phyloP scores from a whole-genome alignment of 495 filamentous ascomycete species.

The Penicillium manginii region DNA sequence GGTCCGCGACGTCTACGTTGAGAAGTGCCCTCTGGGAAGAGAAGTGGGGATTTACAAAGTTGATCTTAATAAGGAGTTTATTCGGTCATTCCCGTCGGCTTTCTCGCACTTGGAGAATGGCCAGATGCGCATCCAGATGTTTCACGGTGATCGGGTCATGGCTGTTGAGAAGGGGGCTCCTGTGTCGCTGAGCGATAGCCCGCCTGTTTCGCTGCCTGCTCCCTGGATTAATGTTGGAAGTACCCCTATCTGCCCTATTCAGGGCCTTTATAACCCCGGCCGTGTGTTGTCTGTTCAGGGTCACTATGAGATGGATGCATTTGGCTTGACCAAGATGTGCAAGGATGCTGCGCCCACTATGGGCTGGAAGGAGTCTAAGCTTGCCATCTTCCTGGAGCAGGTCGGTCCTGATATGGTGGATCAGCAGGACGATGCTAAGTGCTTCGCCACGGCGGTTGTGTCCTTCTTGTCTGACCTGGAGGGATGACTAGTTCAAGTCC shows the following conservation, averaged over 20 bases:
- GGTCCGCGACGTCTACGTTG: conserved; percentile 30
- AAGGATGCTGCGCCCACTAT: conserved; percentile 31
- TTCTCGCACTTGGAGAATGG: conserved; percentile 17
- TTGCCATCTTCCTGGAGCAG: conserved; percentile 32
- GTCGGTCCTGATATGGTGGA: conserved; percentile 29
- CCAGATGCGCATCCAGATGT: conserved; percentile 39
- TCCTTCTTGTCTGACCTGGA: conserved; percentile 30
- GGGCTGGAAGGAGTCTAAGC: conserved; percentile 35
- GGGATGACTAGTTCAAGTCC: conserved; percentile 19
- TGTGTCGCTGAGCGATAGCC: conserved; percentile 24
- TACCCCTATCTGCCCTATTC: conserved; percentile 38
- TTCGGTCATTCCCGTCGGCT: conserved; percentile 24
- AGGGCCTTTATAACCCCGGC: conserved; percentile 42
- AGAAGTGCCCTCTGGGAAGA: conserved; percentile 35
- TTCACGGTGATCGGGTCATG: conserved; percentile 44
- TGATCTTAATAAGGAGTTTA: conserved; percentile 28
- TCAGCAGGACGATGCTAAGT: conserved; percentile 25
- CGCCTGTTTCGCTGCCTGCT: conserved; percentile 29
- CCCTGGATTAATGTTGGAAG: conserved; percentile 41
- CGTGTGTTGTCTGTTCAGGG: conserved; percentile 40
- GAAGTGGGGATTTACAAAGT: conserved; percentile 40
- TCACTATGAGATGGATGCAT: conserved; percentile 44
- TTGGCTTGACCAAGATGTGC: conserved; percentile 36
- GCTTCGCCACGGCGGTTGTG: conserved; percentile 31
- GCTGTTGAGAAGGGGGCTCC: conserved; percentile 27